A percentile compares a stretch with the other conserved stretches of the same genome.
Conservation (phyloP, 1,139 yeast genomes). For the Geotrichum macrosporum region DNA sequence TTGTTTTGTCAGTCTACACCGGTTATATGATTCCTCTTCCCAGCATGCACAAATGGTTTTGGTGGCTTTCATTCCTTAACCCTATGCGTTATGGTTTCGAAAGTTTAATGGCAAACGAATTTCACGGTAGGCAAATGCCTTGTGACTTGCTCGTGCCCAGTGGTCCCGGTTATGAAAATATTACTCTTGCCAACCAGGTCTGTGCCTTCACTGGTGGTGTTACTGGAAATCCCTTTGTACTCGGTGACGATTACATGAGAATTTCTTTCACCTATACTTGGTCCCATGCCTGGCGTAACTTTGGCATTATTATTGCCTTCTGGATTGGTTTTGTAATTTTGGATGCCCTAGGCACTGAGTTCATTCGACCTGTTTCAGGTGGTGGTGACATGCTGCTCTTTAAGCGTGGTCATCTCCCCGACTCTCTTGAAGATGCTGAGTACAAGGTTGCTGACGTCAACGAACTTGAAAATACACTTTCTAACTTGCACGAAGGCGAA, state of each 20-base stretch:
- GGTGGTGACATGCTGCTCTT: constrained; percentile 42
- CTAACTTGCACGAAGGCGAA: constrained; percentile 26
- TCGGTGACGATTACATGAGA: constrained; percentile 43
- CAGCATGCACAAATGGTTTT: constrained; percentile 49
- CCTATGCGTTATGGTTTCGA: constrained; percentile 48
- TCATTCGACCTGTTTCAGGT: constrained; percentile 37
- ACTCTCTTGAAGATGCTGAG: constrained; percentile 41
- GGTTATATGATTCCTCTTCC: constrained; percentile 46
- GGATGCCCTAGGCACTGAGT: constrained; percentile 38
- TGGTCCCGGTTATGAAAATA: constrained; percentile 40
- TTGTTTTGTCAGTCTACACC: constrained; percentile 35
- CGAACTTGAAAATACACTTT: constrained; percentile 40
- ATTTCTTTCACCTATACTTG: constrained; percentile 38
- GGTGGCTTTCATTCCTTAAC: constrained; percentile 49
- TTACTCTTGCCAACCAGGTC: constrained; percentile 39
- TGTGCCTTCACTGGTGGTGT: constrained; percentile 43
- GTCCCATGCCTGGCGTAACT: constrained; percentile 40
- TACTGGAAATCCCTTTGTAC: constrained; percentile 41
- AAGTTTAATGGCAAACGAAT: constrained; percentile 46
- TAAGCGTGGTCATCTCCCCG: constrained; percentile 47
- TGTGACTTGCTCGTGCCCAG: constrained; percentile 39
- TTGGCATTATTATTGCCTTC: constrained; percentile 39
- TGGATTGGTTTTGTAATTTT: constrained; percentile 37
- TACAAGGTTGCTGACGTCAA: constrained; percentile 44
- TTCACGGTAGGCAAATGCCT: constrained; percentile 41